Base-by-base conservation (phyloP, 495 filamentous ascomycete genomes). In the Penicillium coprophilum region DNA sequence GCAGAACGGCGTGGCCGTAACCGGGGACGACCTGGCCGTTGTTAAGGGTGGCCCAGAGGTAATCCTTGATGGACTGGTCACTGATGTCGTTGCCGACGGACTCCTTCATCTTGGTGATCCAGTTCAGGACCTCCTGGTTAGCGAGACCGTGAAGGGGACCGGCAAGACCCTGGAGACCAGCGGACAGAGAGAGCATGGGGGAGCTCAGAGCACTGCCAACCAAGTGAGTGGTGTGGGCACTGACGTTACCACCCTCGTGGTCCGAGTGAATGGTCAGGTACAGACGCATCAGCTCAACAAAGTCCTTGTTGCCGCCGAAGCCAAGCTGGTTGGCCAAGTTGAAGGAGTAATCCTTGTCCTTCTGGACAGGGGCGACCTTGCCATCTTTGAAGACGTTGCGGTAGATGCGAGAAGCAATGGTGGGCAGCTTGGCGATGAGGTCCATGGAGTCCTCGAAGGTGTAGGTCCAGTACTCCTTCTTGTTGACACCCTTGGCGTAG, bases 391-490 rank as follows among this genome's bases (percentile, higher is more conserved):
- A 98, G 71, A 97, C 87, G 73, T 98, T 98, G 77, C 93, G 93
- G 87, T 98, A 98, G 83, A 98, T 97, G 80, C 90, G 89, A 53
- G 95, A 80, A 55, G 94, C 95, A 66, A 98, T 97, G 71, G 91
- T 96, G 66, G 94, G 94, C 61, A 98, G 90, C 87, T 97, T 98
- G 74, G 94, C 95, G 75, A 98, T 97, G 71, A 97, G 81, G 80
- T 98, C 92, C 94, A 98, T 97, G 55, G 92, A 96, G 80, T 98
- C 94, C 85, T 98, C 94, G 69, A 95, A 98, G 63, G 94, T 96
- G 82, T 97, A 91, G 77, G 84, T 85, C 94, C 94, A 98, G 89
- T 98, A 98, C 61, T 97, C 90, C 75, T 88, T 89, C 87, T 98
- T 98, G 83, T 91, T 92, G 69, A 98, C 88, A 71, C 94, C 94